Base-by-base conservation (phyloP, 2,329 filamentous ascomycete genomes). In the Alternaria brassicae region DNA sequence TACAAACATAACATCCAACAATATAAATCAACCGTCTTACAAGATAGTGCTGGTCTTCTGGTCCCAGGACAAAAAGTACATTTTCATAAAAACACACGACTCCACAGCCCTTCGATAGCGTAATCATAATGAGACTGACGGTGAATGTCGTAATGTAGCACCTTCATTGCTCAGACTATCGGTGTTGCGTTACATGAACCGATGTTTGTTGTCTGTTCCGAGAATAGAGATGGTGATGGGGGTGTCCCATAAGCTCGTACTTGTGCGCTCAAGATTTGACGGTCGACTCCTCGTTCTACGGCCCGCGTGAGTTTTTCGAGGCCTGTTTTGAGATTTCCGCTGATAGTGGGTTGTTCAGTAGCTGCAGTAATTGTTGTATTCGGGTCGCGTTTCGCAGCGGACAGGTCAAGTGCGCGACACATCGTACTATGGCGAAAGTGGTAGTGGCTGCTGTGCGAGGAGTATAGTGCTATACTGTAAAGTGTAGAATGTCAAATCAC, bases 181-280 rank as follows among this genome's bases (percentile, higher is more conserved):
- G 41, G 32, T 4, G 28, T 27, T 7, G 32, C 21, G 15, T 39
- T 53, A 32, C 36, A 27, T 27, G 41, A 51, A 9, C 19, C 41
- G 10, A 25, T 47, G 28, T 32, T 56, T 10, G 42, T 44, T 21
- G 40, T n/a, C 4, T 15, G 13, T 23, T 47, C 36, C 19, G 48
- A 23, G 9, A 21, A 25, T 55, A 50, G 39, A 9, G 28, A 12
- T 2, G 27, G 34, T 4, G 25, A 41, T 0, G 47, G 49, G 15
- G 55, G 47, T 23, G 40, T 39, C 21, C 57, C 62, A 40, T 58
- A 60, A 13, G 60, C 53, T 36, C 57, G 58, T 17, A 59, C 51
- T 42, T 67, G 62, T n/a, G 60, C 62, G 37, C 23, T 41, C 8
- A 65, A 21, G n/a, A 67, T 55, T 19, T 67, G 62, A 42, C 49